Evolutionary conservation across 202 grass and related monocot genomes (phyloP).

Genomic region (Cymbopogon flexuosus): DNA sequence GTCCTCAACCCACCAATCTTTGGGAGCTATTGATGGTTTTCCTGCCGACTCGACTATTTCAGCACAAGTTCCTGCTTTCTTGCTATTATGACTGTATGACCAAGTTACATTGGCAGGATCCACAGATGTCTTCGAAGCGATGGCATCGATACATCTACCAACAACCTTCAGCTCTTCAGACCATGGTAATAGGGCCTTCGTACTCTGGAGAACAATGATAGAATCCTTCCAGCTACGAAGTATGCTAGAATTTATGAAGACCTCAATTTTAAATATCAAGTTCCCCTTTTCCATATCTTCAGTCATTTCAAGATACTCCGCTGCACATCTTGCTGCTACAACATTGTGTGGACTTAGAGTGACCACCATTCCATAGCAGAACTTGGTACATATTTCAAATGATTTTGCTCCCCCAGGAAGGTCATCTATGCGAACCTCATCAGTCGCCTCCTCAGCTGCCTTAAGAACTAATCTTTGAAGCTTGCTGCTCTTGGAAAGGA

Average conservation of each 20-base stretch:
- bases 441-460: constrained; percentile 51
- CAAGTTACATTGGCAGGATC: constrained; percentile 82
- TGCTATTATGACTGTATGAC: constrained; percentile 67
- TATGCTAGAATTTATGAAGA: constrained; percentile 84
- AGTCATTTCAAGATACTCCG: constrained; percentile 84
- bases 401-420: constrained; percentile 73
- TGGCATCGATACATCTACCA: constrained; percentile 83
- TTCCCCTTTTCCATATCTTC: constrained; percentile 94
- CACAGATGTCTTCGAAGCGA: constrained; percentile 80
- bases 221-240: constrained; percentile 94
- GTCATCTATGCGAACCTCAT: constrained; percentile 60
- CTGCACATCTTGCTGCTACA: constrained; percentile 74
- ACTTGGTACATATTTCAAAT: constrained; percentile 89
- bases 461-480: constrained; percentile 64
- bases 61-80: constrained; percentile 49
- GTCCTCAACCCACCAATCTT: constrained; percentile 98
- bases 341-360: constrained; percentile 86
- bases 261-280: constrained; percentile 95
- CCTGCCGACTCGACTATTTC: constrained; percentile 60
- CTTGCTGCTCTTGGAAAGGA: constrained; percentile 83
- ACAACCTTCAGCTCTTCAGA: constrained; percentile 88
- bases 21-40: constrained; percentile 38
- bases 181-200: constrained; percentile 63
- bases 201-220: constrained; percentile 84
- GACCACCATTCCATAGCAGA: constrained; percentile 91